phyloP scores from a whole-genome alignment of 495 filamentous ascomycete genomes.

The Penicillium manginii region DNA sequence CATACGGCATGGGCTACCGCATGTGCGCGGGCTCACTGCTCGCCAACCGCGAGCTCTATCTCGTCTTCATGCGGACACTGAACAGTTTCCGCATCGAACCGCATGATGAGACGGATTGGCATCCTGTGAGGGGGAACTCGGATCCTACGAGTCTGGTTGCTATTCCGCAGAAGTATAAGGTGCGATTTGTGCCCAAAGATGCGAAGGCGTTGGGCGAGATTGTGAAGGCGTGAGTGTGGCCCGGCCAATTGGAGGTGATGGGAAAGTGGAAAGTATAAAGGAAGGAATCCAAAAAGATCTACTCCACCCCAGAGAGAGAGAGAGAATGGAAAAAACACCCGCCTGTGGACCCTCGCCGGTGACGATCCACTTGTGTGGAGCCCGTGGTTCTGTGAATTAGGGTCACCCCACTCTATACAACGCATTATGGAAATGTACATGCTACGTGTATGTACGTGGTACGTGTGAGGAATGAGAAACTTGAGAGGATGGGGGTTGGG shows the following conservation, averaged over 20 bases:
- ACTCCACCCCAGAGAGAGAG: too few relatives aligned
- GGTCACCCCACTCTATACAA: not conserved
- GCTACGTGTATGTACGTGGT: not conserved
- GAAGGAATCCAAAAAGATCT: too few relatives aligned
- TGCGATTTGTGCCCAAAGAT: constrained; percentile 57
- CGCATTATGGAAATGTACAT: too few relatives aligned
- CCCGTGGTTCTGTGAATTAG: too few relatives aligned
- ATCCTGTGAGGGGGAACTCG: constrained; percentile 58
- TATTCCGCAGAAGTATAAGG: constrained; percentile 58
- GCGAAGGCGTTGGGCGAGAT: constrained; percentile 40
- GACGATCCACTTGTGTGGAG: too few relatives aligned
- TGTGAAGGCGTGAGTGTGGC: constrained; percentile 17
- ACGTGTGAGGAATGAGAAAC: too few relatives aligned
- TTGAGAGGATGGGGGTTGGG: too few relatives aligned
- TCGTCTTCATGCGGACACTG: constrained; percentile 64
- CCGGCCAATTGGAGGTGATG: not conserved
- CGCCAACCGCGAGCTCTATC: constrained; percentile 67
- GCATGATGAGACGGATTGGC: constrained; percentile 50
- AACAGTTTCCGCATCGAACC: constrained; percentile 61
- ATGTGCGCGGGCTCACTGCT: constrained; percentile 69
- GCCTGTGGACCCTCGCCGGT: too few relatives aligned
- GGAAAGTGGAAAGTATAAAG: not conserved
- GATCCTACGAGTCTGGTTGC: constrained; percentile 63
- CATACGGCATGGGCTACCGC: constrained; percentile 65
- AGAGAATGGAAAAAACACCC: too few relatives aligned